phyloP scores from a whole-genome alignment of 1,139 yeast species.

The Taphrina wiesneri region DNA sequence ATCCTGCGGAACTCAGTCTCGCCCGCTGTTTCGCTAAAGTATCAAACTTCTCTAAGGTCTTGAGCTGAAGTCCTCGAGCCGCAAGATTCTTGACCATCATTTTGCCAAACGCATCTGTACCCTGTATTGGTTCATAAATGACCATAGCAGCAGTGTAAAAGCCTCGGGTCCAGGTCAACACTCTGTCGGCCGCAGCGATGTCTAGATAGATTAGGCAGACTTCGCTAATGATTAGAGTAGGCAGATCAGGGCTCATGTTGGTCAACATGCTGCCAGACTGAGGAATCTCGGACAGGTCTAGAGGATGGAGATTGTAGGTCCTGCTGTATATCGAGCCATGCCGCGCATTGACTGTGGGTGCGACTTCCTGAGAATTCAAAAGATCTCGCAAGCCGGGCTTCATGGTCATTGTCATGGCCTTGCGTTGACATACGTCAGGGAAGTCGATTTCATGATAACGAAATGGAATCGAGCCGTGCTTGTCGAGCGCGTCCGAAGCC shows the following conservation, averaged over 20 bases:
- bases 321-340: conserved; percentile 16
- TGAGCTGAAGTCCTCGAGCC: conserved; percentile 68
- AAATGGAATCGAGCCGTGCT: conserved; percentile 41
- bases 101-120: conserved; percentile 70
- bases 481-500: conserved; percentile 42
- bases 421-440: conserved; percentile 60
- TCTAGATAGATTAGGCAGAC: conserved; percentile 84
- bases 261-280: neutral
- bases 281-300: conserved; percentile 12
- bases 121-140: conserved; percentile 80
- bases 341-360: conserved; percentile 18
- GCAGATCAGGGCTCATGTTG: conserved; percentile 50
- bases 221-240: conserved; percentile 79
- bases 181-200: conserved; percentile 56
- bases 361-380: neutral
- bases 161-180: conserved; percentile 49
- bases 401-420: conserved; percentile 55
- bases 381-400: conserved; percentile 26
- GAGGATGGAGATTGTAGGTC: conserved; percentile 20
- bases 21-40: conserved; percentile 53
- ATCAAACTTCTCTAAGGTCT: conserved; percentile 57
- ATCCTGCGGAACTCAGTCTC: conserved; percentile 44
- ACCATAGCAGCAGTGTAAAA: conserved; percentile 40
- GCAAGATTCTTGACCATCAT: conserved; percentile 78
- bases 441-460: conserved; percentile 77